Percentiles rank a stretch among this genome's conserved stretches.
Evolutionary conservation across 2,329 filamentous ascomycete genomes (phyloP).

Genomic region (Venturia aucupariae): DNA sequence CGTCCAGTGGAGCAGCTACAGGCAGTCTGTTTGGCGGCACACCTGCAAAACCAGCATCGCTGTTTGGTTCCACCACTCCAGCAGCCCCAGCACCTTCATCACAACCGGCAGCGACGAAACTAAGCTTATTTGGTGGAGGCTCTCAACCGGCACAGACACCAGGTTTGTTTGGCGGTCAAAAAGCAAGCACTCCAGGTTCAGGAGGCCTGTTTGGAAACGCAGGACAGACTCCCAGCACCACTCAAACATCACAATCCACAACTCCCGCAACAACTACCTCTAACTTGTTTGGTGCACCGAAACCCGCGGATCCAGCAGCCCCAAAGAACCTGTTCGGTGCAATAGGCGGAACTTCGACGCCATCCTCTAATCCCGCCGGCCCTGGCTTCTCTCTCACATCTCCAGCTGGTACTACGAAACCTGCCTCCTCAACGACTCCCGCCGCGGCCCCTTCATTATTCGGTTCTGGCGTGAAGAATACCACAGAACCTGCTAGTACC

Average conservation of each 20-base stretch:
- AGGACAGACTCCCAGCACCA: not conserved
- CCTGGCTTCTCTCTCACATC: constrained; percentile 8
- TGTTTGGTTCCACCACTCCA: constrained; percentile 14
- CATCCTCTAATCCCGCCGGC: not conserved
- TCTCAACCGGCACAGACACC: not conserved
- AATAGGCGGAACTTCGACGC: not conserved
- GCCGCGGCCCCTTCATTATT: not conserved
- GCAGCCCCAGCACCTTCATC: constrained; percentile 12
- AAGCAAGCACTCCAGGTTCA: not conserved
- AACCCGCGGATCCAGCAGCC: not conserved
- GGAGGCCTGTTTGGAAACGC: not conserved
- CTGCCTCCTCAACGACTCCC: not conserved
- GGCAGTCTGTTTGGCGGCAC: constrained; percentile 3
- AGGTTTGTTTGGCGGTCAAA: constrained; percentile 7
- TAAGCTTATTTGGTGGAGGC: not conserved
- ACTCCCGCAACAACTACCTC: constrained; percentile 39
- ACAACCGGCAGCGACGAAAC: not conserved
- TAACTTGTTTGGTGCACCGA: not conserved
- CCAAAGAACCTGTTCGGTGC: not conserved
- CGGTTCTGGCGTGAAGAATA: not conserved
- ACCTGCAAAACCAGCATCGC: not conserved
- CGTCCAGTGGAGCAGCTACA: constrained; percentile 8
- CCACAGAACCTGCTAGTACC: not conserved
- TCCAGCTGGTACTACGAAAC: constrained; percentile 1
- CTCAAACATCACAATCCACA: constrained; percentile 28